Conservation (phyloP, 352 stramenopile species). For the Blastocystis sp. region DNA sequence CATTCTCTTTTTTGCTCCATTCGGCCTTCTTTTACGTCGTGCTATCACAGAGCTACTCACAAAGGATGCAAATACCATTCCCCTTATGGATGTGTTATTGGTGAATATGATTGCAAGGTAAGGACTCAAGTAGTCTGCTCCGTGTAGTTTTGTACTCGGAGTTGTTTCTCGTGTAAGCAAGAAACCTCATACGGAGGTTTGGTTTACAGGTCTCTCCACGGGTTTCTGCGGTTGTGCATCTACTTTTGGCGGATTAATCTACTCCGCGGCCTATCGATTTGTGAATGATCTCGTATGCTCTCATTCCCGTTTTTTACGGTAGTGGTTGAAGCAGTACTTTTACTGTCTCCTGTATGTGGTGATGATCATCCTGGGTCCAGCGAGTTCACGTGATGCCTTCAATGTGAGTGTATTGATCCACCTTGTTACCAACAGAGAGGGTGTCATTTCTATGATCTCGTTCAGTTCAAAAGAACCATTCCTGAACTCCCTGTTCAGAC, state of each 20-base stretch:
- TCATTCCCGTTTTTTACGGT: not conserved
- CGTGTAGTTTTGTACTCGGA: not conserved
- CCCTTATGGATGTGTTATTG: not conserved
- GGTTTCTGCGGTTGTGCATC: conserved; percentile 23
- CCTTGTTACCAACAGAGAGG: not conserved
- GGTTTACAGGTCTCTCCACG: not conserved
- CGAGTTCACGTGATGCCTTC: not conserved
- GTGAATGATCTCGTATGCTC: not conserved
- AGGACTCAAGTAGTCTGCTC: not conserved
- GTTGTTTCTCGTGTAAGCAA: not conserved
- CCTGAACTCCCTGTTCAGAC: not conserved
- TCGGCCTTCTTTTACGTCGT: not conserved
- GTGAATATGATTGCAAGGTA: conserved; percentile 22
- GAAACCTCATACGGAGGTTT: not conserved
- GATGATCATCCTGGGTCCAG: not conserved
- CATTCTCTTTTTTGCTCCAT: not conserved
- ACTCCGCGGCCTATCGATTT: not conserved
- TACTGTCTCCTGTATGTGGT: not conserved
- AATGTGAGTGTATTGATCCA: not conserved
- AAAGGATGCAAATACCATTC: not conserved
- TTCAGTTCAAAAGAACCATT: too few species aligned
- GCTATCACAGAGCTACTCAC: not conserved
- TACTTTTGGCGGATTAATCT: not conserved
- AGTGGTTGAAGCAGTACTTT: not conserved
- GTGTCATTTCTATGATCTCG: not conserved